Evolutionary conservation across 2,329 filamentous ascomycete genomes (phyloP).

Genomic region (Lasiodiplodia hormozganensis): DNA sequence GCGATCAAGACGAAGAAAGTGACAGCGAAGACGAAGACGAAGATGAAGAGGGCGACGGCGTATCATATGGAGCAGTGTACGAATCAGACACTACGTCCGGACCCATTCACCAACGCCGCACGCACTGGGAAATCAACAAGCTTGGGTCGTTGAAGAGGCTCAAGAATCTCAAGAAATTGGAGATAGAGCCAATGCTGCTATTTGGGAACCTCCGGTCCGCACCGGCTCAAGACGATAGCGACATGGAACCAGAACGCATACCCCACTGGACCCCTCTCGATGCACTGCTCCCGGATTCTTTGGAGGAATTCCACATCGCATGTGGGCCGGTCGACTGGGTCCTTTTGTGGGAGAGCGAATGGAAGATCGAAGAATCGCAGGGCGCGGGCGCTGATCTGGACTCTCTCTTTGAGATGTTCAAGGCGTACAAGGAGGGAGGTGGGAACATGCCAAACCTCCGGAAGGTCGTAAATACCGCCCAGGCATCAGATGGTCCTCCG

Average conservation of each 20-base stretch:
- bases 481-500: background rate
- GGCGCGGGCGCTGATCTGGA: background rate
- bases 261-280: background rate
- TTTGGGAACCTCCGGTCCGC: background rate
- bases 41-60: background rate
- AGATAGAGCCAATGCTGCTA: slow-evolving; percentile 7
- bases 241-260: background rate
- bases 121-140: background rate
- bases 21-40: background rate
- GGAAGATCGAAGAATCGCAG: too few species aligned
- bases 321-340: background rate
- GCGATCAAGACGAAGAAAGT: background rate
- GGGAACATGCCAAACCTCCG: background rate
- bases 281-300: background rate
- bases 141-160: background rate
- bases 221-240: background rate
- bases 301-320: background rate
- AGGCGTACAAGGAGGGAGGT: background rate
- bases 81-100: background rate
- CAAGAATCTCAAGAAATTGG: background rate
- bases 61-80: background rate
- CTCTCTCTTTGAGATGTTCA: background rate
- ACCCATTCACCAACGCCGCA: background rate
- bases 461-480: background rate
- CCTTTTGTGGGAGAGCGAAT: background rate